Percentiles rank a stretch among this genome's conserved stretches.
These are phyloP conservation scores for Neurospora crassa DNA, from an alignment of 2,329 filamentous ascomycete genomes.

Conservation along the genomic window DNA sequence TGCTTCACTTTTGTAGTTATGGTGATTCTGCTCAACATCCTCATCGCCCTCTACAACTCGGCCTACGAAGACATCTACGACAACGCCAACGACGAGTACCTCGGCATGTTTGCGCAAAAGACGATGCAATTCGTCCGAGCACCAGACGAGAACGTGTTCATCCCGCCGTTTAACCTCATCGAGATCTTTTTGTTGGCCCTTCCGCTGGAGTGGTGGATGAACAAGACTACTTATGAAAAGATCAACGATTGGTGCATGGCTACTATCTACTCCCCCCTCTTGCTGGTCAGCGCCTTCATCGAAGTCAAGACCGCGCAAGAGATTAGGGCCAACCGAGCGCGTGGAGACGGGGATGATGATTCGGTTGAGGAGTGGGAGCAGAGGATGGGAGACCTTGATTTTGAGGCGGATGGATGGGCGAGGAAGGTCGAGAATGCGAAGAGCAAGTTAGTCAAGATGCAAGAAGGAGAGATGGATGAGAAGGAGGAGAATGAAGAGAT, in stretches of 20 bases:
- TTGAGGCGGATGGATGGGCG: slow-evolving; percentile 76
- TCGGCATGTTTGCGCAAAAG: slow-evolving; percentile 86
- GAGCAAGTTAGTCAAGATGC: slow-evolving; percentile 75
- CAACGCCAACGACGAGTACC: slow-evolving; percentile 90
- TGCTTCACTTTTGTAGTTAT: slow-evolving; percentile 96
- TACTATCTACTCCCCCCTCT: slow-evolving; percentile 71
- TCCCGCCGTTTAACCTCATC: slow-evolving; percentile 88
- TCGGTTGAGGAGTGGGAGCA: slow-evolving; percentile 91
- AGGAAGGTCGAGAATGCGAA: slow-evolving; percentile 68
- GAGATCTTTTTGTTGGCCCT: slow-evolving; percentile 73
- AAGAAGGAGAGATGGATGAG: slow-evolving; percentile 55
- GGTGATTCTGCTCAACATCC: slow-evolving; percentile 84
- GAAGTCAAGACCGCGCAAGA: slow-evolving; percentile 56
- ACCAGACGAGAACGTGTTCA: slow-evolving; percentile 96
- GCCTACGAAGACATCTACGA: slow-evolving; percentile 92
- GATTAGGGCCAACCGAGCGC: slow-evolving; percentile 63
- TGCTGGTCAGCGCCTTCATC: slow-evolving; percentile 66
- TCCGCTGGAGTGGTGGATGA: slow-evolving; percentile 93
- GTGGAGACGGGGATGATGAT: slow-evolving; percentile 86
- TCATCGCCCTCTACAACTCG: slow-evolving; percentile 95
- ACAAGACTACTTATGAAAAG: slow-evolving; percentile 59
- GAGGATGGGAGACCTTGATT: slow-evolving; percentile 59
- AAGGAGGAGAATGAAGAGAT: slow-evolving; percentile 57
- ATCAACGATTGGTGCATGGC: slow-evolving; percentile 88
- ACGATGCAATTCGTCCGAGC: slow-evolving; percentile 96